Conservation (phyloP, 257 asterid species). For the Lycium ferocissimum region DNA sequence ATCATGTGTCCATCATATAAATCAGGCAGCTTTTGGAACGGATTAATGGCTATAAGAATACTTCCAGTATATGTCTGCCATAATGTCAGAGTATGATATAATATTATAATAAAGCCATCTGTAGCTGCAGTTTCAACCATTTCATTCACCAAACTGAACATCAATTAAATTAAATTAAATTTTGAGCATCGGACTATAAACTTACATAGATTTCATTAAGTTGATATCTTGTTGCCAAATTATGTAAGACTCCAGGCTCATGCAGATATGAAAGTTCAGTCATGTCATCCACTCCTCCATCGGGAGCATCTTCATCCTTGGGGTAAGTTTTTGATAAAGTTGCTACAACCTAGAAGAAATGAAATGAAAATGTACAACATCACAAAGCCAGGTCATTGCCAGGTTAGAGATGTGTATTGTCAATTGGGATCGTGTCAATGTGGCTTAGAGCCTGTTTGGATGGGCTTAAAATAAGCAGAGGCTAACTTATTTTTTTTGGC, state of each 20-base stretch:
- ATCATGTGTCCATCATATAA: conserved; percentile 84
- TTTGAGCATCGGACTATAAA: conserved; percentile 33
- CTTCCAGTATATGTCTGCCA: conserved; percentile 98
- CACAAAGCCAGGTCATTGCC: neutral
- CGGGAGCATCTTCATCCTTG: conserved; percentile 93
- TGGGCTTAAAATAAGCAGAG: too few species aligned
- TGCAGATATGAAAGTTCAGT: conserved; percentile 95
- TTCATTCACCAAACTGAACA: conserved; percentile 35
- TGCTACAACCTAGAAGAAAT: conserved; percentile 56
- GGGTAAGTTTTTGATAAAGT: conserved; percentile 71
- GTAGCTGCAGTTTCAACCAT: conserved; percentile 32
- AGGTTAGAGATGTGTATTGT: conserved; percentile 26
- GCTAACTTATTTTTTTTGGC: too few species aligned
- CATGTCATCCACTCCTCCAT: conserved; percentile 98
- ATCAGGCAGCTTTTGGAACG: conserved; percentile 98
- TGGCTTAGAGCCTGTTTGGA: neutral
- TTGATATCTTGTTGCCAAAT: conserved; percentile 84
- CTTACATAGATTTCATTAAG: conserved; percentile 91
- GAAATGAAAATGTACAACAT: conserved; percentile 26
- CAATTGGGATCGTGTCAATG: neutral
- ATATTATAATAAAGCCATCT: conserved; percentile 37
- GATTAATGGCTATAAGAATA: conserved; percentile 97
- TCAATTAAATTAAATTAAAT: conserved; percentile 24
- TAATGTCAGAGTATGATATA: conserved; percentile 41
- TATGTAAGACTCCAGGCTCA: conserved; percentile 96